Evolutionary conservation across 148 eudicot species (phyloP).

Genomic region (Nyssa sinensis): DNA sequence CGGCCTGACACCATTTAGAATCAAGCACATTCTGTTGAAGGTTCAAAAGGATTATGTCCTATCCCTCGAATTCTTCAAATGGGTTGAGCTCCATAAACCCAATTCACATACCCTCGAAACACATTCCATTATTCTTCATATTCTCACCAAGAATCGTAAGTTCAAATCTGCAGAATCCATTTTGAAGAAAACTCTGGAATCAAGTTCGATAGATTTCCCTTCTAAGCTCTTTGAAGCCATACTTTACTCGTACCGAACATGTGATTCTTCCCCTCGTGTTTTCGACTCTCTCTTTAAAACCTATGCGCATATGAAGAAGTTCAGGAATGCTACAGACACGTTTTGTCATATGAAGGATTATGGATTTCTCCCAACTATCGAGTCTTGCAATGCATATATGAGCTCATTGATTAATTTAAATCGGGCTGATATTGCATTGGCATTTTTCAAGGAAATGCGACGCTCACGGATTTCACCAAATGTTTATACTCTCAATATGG

Average conservation of each 20-base stretch:
- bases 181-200: conserved; percentile 45
- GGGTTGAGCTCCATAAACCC: conserved; percentile 56
- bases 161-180: conserved; percentile 66
- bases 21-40: conserved; percentile 76
- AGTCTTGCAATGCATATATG: conserved; percentile 71
- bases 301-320: conserved; percentile 59
- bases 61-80: conserved; percentile 65
- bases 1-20: conserved; percentile 13
- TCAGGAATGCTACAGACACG: conserved; percentile 53
- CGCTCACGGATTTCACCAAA: conserved; percentile 47
- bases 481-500: conserved; percentile 71
- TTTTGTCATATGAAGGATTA: conserved; percentile 63
- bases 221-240: conserved; percentile 27
- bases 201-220: conserved; percentile 35
- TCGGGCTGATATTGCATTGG: conserved; percentile 50
- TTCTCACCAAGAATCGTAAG: conserved; percentile 58
- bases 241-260: conserved; percentile 58
- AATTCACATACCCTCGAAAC: conserved; percentile 56
- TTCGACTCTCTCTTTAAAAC: conserved; percentile 71
- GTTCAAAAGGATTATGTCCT: conserved; percentile 54
- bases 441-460: conserved; percentile 50
- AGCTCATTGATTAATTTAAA: conserved; percentile 54
- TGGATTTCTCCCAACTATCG: conserved; percentile 67
- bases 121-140: conserved; percentile 62
- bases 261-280: conserved; percentile 72